Base-by-base conservation (phyloP, 2,329 filamentous ascomycete genomes). In the Sporothrix schenckii region DNA sequence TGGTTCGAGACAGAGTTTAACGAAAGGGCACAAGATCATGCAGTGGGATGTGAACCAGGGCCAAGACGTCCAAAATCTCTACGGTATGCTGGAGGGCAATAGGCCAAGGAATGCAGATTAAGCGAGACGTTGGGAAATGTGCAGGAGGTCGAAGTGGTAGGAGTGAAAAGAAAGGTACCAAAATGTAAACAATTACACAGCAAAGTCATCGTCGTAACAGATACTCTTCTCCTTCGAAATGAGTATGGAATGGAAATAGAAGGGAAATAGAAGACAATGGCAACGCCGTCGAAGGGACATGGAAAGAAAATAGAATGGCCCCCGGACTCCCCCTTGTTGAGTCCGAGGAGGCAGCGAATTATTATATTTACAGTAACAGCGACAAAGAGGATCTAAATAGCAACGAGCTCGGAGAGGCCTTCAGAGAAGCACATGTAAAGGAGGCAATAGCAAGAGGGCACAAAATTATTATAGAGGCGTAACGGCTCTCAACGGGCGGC, bases 311-410 rank as follows among this genome's bases (percentile, higher is more conserved):
- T 61, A 19, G 56, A 53, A 6, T 14, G 47, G 13, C 50, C 65
- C 34, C 21, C 65, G 65, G 65, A 67, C 50, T 56, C 50, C 65
- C 65, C 65, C 65, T 24, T 67, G 39, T 44, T 66, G 11, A 53
- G 47, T 66, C 63, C 63, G 63, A 53, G 19, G 61, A 66, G 52
- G 27, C 27, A 53, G 11, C 27, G 14, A 50, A 34, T 9, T 10
- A 16, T 4, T 44, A 44, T 30, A 65, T 19, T 50, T 49, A 30
- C 41, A n/a, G 27, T 21, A 49, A 30, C 21, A 50, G 21, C 44
- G 3, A 4, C 10, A 30, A 7, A n/a, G 9, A 34, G 39, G 7
- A 19, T 50, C 14, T 30, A 49, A 50, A 65, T 30, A 65, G 44
- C 24, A 30, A 24, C 41, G 34, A 50, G 50, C 27, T 27, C 41